Conservation (phyloP, 768 basidiomycete species). For the Paxillus rubicundulus region DNA sequence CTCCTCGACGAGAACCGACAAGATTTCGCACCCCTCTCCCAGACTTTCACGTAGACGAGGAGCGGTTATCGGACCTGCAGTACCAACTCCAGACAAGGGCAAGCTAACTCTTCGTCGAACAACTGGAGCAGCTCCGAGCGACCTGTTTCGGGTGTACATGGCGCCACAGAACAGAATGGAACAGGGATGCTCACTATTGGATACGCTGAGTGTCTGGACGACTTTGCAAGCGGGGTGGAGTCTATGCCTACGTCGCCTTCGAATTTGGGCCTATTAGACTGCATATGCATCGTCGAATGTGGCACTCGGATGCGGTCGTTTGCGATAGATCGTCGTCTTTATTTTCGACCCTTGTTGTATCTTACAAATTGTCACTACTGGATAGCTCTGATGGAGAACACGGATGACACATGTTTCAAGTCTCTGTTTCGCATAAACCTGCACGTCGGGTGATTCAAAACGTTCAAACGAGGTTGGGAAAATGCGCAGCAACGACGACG, state of each 20-base stretch:
- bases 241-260: constrained; percentile 1
- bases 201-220: constrained; percentile 65
- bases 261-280: constrained; percentile 3
- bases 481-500: not conserved
- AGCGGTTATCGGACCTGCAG: constrained; percentile 47
- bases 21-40: constrained; percentile 71
- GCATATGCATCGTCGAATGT: not conserved
- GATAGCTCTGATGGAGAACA: not conserved
- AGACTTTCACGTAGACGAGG: constrained; percentile 66
- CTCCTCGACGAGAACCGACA: constrained; percentile 42
- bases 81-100: constrained; percentile 54
- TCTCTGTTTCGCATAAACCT: not conserved
- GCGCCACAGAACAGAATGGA: constrained; percentile 80
- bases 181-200: constrained; percentile 58
- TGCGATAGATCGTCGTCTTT: constrained; percentile 15
- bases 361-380: constrained; percentile 11
- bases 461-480: not conserved
- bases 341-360: constrained; percentile 16
- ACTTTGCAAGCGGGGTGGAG: constrained; percentile 41
- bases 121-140: constrained; percentile 92
- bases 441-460: not conserved
- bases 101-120: constrained; percentile 67
- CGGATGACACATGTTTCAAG: not conserved
- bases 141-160: constrained; percentile 79
- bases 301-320: too few relatives aligned